These are phyloP conservation scores for Blepharisma japonicum DNA, from an alignment of 73 alveolate genomes.

Conservation along the genomic window DNA sequence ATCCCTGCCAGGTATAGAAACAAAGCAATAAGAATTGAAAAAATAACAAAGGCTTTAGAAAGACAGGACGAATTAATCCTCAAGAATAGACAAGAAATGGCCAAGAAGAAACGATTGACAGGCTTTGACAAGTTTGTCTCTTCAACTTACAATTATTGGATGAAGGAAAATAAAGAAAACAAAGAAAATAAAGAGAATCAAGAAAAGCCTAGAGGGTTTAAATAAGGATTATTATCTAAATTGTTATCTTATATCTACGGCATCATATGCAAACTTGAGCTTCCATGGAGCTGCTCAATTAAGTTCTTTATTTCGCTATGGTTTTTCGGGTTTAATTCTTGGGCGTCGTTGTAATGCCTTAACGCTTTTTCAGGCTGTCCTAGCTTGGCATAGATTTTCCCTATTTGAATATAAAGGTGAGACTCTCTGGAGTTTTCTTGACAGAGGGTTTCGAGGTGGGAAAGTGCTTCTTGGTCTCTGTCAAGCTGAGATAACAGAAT, in stretches of 20 bases:
- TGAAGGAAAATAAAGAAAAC: no score
- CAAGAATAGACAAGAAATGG: conserved; percentile 43
- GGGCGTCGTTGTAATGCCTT: conserved; percentile 75
- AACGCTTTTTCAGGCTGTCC: conserved; percentile 79
- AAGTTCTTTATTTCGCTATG: conserved; percentile 78
- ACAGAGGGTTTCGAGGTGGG: conserved; percentile 59
- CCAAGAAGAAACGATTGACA: conserved; percentile 32
- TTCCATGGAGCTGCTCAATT: conserved; percentile 75
- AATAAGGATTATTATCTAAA: no score
- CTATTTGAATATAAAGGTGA: conserved; percentile 77
- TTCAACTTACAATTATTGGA: not conserved
- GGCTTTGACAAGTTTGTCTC: conserved; percentile 40
- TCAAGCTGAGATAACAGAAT: conserved; percentile 60
- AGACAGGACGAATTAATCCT: conserved; percentile 38
- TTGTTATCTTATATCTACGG: conserved; percentile 16
- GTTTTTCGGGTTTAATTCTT: conserved; percentile 89
- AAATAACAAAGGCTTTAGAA: conserved; percentile 39
- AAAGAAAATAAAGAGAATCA: no score
- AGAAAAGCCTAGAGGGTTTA: no score
- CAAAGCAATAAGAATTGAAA: conserved; percentile 40
- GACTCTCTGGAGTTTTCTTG: conserved; percentile 82
- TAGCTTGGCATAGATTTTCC: conserved; percentile 73
- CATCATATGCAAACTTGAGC: not conserved
- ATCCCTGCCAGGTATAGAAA: not conserved
- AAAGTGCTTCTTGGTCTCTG: conserved; percentile 73